phyloP scores from a whole-genome alignment of 2,329 filamentous ascomycete genomes.

The Cladophialophora exuberans region DNA sequence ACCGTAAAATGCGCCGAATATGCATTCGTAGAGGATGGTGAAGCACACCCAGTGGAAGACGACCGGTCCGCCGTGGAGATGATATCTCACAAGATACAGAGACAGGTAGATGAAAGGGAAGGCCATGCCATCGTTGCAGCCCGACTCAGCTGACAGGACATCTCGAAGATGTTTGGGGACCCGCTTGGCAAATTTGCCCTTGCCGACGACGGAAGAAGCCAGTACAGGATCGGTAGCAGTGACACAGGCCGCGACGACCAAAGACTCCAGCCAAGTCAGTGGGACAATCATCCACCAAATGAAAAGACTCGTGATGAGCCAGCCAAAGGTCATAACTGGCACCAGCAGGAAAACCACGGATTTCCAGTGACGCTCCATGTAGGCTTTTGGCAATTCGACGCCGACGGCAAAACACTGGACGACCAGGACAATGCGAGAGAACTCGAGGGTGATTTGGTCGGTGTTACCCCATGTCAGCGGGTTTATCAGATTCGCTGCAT shows the following conservation, averaged over 20 bases:
- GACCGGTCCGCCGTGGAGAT: conserved; percentile 68
- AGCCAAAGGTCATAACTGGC: conserved; percentile 97
- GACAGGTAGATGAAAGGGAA: conserved; percentile 96
- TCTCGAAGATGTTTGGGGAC: conserved; percentile 98
- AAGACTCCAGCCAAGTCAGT: conserved; percentile 85
- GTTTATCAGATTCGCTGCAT: conserved; percentile 67
- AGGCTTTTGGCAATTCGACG: conserved; percentile 70
- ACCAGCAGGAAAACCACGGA: conserved; percentile 86
- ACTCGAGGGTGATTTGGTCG: conserved; percentile 70
- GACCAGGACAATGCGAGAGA: conserved; percentile 71
- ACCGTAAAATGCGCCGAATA: conserved; percentile 88
- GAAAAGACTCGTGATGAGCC: conserved; percentile 79
- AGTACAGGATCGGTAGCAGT: conserved; percentile 96
- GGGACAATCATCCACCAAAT: conserved; percentile 86
- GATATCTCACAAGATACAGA: conserved; percentile 84
- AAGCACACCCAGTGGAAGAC: conserved; percentile 85
- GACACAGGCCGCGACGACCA: conserved; percentile 87
- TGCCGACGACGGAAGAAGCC: conserved; percentile 96
- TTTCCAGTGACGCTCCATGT: conserved; percentile 98
- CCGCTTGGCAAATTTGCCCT: conserved; percentile 97
- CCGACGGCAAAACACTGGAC: conserved; percentile 75
- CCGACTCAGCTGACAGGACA: conserved; percentile 91
- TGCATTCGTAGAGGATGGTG: conserved; percentile 91
- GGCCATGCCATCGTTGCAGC: conserved; percentile 99
- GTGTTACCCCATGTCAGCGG: conserved; percentile 66